These are phyloP conservation scores for Solanum clarkiae DNA, from an alignment of 257 asterid species.

Conservation along the genomic window DNA sequence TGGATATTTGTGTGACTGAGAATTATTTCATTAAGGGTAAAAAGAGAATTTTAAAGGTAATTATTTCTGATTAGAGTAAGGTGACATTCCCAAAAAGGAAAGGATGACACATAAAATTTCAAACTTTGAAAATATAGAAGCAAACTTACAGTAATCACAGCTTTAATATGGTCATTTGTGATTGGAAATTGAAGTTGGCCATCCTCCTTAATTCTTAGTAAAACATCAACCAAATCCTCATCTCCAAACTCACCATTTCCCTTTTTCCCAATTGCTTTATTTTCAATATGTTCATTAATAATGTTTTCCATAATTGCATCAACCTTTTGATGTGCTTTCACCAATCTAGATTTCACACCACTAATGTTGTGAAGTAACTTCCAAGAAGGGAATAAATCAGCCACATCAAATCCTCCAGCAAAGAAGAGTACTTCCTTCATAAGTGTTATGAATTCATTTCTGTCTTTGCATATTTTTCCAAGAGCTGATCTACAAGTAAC, in stretches of 20 bases:
- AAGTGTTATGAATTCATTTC: background rate
- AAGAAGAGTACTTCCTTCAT: background rate
- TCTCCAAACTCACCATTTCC: background rate
- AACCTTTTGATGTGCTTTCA: background rate
- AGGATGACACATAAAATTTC: too few relatives aligned
- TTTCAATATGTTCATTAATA: background rate
- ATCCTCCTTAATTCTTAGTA: background rate
- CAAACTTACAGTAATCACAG: background rate
- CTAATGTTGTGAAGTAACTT: background rate
- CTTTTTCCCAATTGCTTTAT: background rate
- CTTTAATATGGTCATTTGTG: background rate
- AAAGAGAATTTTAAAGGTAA: too few relatives aligned
- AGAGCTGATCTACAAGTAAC: background rate
- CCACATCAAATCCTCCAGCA: background rate
- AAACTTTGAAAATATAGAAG: too few relatives aligned
- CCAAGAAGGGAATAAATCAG: background rate
- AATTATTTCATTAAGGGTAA: too few relatives aligned
- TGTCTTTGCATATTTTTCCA: background rate
- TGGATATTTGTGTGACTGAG: too few relatives aligned
- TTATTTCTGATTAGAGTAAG: too few relatives aligned
- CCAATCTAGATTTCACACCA: background rate
- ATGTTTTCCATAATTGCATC: background rate
- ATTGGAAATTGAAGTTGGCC: background rate
- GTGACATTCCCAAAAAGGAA: accelerated
- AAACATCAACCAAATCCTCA: background rate